Conservation (phyloP, 1,284 basidiomycete species). For the Ustilago hordei region DNA sequence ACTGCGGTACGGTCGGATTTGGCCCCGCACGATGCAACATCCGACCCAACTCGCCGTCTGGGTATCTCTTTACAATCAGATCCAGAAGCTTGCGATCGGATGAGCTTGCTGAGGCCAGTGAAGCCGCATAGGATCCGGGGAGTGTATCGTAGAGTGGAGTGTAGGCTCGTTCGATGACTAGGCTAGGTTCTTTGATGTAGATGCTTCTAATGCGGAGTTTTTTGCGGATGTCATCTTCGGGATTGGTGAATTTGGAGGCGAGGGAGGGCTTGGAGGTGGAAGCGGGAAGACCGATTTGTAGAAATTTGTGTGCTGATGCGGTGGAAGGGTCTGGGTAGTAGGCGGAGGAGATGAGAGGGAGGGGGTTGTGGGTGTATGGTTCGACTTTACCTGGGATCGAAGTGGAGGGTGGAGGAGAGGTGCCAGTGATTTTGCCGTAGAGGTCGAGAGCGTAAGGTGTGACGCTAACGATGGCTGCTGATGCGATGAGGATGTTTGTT, state of each 20-base stretch:
- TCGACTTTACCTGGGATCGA: constrained; percentile 34
- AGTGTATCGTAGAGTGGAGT: constrained; percentile 54
- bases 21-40: constrained; percentile 40
- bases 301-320: constrained; percentile 30
- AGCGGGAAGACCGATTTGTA: constrained; percentile 24
- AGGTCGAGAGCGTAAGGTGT: constrained; percentile 19
- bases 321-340: constrained; percentile 29
- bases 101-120: not conserved
- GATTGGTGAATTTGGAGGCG: not conserved
- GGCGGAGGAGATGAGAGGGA: constrained; percentile 17
- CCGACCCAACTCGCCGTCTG: constrained; percentile 53
- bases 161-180: constrained; percentile 59
- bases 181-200: constrained; percentile 53
- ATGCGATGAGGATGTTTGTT: constrained; percentile 25
- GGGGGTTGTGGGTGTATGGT: constrained; percentile 24
- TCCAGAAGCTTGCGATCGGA: constrained; percentile 23
- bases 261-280: not conserved
- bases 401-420: constrained; percentile 14
- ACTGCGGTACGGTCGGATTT: constrained; percentile 17
- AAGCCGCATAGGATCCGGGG: constrained; percentile 21
- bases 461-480: constrained; percentile 19
- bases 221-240: constrained; percentile 5
- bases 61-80: constrained; percentile 53
- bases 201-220: constrained; percentile 34
- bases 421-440: constrained; percentile 19